Base-by-base conservation (phyloP, 2,329 filamentous ascomycete species). In the Pseudocercospora vitis region DNA sequence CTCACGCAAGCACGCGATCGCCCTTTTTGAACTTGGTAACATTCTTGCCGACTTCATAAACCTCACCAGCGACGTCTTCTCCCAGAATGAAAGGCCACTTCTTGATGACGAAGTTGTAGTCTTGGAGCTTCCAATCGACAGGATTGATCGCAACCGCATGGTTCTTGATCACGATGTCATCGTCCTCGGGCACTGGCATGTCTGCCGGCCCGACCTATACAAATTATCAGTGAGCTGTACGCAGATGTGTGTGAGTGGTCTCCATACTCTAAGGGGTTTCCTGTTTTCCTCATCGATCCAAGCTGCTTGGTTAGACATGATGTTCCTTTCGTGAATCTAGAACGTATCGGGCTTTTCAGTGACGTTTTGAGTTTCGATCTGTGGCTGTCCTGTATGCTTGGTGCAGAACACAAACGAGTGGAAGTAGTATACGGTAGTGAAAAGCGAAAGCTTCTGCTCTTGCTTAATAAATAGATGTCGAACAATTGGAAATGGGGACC, bases 131-230 rank as follows among this genome's bases (percentile, higher is more conserved):
- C 66, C 68, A 69, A 58, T 73, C 71, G 1, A 71, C 68, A 1
- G 72, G 72, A 52, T 73, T 73, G 53, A 73, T 66, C 8, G 71
- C 70, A 8, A 70, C 40, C 7, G 70, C 69, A 45, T 65, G 58
- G 61, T 69, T 70, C 51, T 66, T 67, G 50, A 74, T 59, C 8
- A 73, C 57, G 45, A 73, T 50, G 31, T 73, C 65, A 29, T 67
- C 59, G 19, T 64, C 50, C 7, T 58, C 65, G 18, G 71, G 63
- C 40, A 61, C 64, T 19, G 70, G 69, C 46, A 69, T 59, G 1
- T 65, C 61, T 11, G 65, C 65, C 12, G 63, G 42, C 12, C 56
- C 65, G 24, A 73, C 60, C 32, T 65, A 55, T 18, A 7, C 7
- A 14, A 8, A 44, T 49, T 23, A 55, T 31, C 18, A 32, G n/a